phyloP scores from a whole-genome alignment of 768 basidiomycete genomes.

The Cytidiella melzeri region DNA sequence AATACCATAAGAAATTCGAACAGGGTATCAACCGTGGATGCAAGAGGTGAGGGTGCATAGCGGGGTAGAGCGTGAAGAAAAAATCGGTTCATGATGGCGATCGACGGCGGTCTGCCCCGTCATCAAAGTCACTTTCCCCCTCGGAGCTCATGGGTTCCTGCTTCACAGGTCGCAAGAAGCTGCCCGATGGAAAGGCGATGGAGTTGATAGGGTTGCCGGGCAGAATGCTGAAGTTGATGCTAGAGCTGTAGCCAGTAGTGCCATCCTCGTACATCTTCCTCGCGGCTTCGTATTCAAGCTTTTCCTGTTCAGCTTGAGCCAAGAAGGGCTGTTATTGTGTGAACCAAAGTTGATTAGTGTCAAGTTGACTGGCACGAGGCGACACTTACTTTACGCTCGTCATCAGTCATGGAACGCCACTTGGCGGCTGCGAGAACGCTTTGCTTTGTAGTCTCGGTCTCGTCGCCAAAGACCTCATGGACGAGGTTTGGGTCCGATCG shows the following conservation, averaged over 20 bases:
- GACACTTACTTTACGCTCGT: slow-evolving; percentile 76
- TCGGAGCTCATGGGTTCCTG: slow-evolving; percentile 59
- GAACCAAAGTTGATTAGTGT: slow-evolving; percentile 13
- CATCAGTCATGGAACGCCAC: slow-evolving; percentile 92
- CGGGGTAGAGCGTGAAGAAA: not conserved
- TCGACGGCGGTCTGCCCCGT: slow-evolving; percentile 16
- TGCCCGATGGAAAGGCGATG: slow-evolving; percentile 31
- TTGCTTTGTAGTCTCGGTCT: slow-evolving; percentile 92
- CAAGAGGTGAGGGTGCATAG: not conserved
- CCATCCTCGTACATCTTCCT: slow-evolving; percentile 85
- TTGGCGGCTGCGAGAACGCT: slow-evolving; percentile 88
- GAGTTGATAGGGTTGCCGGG: slow-evolving; percentile 54
- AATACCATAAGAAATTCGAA: not conserved
- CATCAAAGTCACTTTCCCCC: slow-evolving; percentile 49
- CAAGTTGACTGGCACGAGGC: slow-evolving; percentile 3
- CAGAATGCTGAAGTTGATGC: slow-evolving; percentile 77
- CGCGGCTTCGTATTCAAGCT: slow-evolving; percentile 87
- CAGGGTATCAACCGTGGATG: too few relatives aligned
- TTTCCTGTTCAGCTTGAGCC: slow-evolving; percentile 91
- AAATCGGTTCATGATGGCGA: slow-evolving; percentile 12
- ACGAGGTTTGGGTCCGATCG: slow-evolving; percentile 74
- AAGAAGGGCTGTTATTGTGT: slow-evolving; percentile 66
- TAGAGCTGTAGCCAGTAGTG: slow-evolving; percentile 56
- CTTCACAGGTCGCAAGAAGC: slow-evolving; percentile 41
- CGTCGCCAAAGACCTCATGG: slow-evolving; percentile 77